Conservation (phyloP, 305 asterid species). For the Fraxinus paxiana region DNA sequence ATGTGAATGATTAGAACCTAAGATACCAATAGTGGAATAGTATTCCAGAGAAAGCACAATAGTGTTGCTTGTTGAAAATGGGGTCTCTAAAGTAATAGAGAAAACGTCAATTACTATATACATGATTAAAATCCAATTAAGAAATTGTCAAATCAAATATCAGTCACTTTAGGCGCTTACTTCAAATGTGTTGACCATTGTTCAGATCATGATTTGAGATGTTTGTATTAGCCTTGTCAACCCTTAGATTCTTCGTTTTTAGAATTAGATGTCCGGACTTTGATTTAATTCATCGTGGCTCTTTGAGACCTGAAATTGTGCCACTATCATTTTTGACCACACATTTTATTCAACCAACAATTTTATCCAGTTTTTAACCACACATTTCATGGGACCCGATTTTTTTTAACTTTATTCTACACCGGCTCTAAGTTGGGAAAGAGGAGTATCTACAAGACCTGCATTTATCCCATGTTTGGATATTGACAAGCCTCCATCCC, state of each 20-base stretch:
- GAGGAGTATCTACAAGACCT: background rate
- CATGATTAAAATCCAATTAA: background rate
- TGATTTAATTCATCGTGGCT: background rate
- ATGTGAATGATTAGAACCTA: background rate
- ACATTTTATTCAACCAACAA: background rate
- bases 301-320: background rate
- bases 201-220: background rate
- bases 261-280: background rate
- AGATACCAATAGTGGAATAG: background rate
- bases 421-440: background rate
- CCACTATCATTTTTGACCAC: background rate
- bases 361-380: background rate
- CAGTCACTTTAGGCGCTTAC: background rate
- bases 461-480: background rate
- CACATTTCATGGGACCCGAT: background rate
- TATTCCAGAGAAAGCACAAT: background rate
- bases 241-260: background rate
- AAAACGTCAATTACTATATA: background rate
- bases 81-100: background rate
- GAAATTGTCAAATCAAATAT: background rate
- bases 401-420: background rate
- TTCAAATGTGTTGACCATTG: background rate
- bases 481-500: background rate
- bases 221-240: background rate
- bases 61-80: background rate